Evolutionary conservation across 179 eudicot species (phyloP), one percentile per base, ranked within the genome.

Genomic region (Camellia oleifera): DNA sequence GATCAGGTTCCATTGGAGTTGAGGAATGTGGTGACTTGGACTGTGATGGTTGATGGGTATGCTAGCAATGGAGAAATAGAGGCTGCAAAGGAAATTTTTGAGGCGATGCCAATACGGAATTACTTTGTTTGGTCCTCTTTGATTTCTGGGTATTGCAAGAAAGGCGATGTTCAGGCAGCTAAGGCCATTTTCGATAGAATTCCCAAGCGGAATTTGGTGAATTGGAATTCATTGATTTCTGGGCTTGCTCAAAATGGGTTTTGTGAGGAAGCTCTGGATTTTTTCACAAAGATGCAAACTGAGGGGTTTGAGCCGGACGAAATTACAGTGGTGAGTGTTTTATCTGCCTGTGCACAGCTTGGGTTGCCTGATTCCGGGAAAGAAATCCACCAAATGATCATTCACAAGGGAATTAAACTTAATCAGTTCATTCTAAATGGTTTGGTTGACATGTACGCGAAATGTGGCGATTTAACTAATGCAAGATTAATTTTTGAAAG

Each of bases 361-460:
- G 86, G 89, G 66, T 74, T 75, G 69, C 53, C 85, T 56, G 88
- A 84, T 53, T 26, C 64, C 10, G 91, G 89, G 52, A 86, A 86
- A 69, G 78, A 82, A 69, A 63, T 88, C 40, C 91, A 88, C 57
- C 26, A 81, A 69, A 63, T 77, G 72, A 79, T 86, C 48, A 58
- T 78, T 32, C 83, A 54, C 20, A 75, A 57, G 69, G 66, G 88
- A 46, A 72, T 86, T 12, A 78, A 81, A 74, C 50, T 42, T 50
- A 86, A 86, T 53, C 83, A 83, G 14, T 86, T 76, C 64, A 77
- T 84, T 81, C 66, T 80, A 2, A 88, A 86, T 73, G 88, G 83
- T 23, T 83, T 88, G 63, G 84, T 84, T 48, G 91, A 86, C 81
- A 86, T 88, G 91, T 88, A 88, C 46, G 87, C 86, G 23, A 88